Evolutionary conservation across 192 early-diverging fungal genomes (phyloP).

Genomic region (Gaertneriomyces semiglobifer): DNA sequence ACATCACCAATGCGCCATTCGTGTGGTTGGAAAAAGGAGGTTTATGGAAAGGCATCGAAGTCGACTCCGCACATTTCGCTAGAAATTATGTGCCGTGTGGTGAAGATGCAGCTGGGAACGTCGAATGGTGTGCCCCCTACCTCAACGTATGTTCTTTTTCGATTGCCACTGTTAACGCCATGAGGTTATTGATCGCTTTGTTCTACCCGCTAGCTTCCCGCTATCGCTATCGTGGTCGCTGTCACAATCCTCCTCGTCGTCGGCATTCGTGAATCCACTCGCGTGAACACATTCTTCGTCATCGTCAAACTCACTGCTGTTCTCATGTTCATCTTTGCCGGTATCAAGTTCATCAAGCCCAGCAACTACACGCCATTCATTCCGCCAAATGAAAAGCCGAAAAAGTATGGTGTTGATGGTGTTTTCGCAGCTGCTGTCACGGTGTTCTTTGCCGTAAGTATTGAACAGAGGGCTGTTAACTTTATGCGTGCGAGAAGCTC

Average conservation of each 20-base stretch:
- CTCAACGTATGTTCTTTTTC: neutral
- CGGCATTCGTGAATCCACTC: constrained; percentile 71
- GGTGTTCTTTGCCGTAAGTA: constrained; percentile 56
- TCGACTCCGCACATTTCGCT: constrained; percentile 7
- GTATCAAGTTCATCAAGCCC: constrained; percentile 63
- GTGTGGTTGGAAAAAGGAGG: constrained; percentile 51
- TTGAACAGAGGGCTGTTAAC: neutral
- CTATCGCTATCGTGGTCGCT: constrained; percentile 60
- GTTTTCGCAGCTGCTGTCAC: constrained; percentile 64
- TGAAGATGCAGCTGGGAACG: neutral
- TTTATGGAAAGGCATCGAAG: neutral
- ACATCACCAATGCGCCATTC: constrained; percentile 70
- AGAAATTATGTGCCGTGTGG: constrained; percentile 5
- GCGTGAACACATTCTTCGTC: constrained; percentile 70
- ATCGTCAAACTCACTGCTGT: constrained; percentile 69
- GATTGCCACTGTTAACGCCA: too few relatives aligned
- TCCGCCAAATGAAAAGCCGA: constrained; percentile 52
- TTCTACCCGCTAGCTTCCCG: constrained; percentile 62
- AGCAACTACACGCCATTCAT: constrained; percentile 77
- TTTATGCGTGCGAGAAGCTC: constrained; percentile 34
- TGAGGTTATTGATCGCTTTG: neutral
- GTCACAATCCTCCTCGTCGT: constrained; percentile 65
- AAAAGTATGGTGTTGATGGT: constrained; percentile 64
- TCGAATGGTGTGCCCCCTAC: constrained; percentile 11
- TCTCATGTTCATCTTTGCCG: constrained; percentile 76